Base-by-base conservation (phyloP, 2,329 filamentous ascomycete genomes). In the Didymella glomerata region DNA sequence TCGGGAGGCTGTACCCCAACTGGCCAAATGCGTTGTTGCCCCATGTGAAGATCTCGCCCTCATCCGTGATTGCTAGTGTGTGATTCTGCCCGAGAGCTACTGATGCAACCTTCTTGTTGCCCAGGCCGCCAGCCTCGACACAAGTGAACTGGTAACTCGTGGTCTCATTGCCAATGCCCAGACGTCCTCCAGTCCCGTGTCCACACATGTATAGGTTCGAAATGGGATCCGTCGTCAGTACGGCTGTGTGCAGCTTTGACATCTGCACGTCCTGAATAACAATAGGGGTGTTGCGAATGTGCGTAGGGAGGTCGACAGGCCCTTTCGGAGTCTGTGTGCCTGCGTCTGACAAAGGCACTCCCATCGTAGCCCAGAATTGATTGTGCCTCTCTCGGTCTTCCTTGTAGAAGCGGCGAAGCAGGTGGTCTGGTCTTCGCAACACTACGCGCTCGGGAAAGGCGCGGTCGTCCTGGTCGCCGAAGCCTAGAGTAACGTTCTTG, bases 1-100 rank as follows among this genome's bases (percentile, higher is more conserved):
- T 83, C 1, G 93, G 92, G 16, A 97, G 81, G 18, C 85, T 80
- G 74, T 97, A 98, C 5, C 95, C 95, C 14, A 99, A 83, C 74
- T 98, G 94, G 1, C 90, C 92, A 72, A 87, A 89, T 8, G 85
- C 88, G 69, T 97, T 98, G 65, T 90, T 91, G 8, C 95, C 95
- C 95, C 95, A 99, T 1, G 92, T 95, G 82, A 92, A 97, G 6
- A 97, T 86, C 66, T 96, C 92, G n/a, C 95, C 94, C 52, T 88
- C 84, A n/a, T 88, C 88, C 3, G 91, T 90, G 6, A 98, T 82
- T 1, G 92, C 94, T 74, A 99, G 83, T 3, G 90, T 91, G 74
- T 99, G 95, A 66, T 97, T 95, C 72, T 96, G 92, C 0, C 95
- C 95, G 3, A 99, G 83, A 1, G 93, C 92, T 46, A 97, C 84